Conservation (phyloP, 2,329 filamentous ascomycete genomes). For the Xylariaceae sp. region DNA sequence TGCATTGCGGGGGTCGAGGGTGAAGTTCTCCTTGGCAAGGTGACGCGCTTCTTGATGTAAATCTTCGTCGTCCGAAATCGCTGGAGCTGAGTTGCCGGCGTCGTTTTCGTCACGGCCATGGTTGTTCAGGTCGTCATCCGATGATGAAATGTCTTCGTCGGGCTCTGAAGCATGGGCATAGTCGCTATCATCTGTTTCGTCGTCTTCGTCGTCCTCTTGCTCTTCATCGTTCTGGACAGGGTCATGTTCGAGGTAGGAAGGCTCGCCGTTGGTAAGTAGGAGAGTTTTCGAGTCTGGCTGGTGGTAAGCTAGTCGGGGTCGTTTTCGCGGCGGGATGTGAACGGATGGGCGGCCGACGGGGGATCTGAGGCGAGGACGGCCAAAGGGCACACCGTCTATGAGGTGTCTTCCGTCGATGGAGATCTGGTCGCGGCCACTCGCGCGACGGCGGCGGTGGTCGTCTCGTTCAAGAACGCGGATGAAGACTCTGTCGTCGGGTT, state of each 20-base stretch:
- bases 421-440: slow-evolving; percentile 81
- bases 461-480: slow-evolving; percentile 75
- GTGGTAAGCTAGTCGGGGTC: slow-evolving; percentile 49
- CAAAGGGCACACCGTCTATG: slow-evolving; percentile 82
- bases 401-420: slow-evolving; percentile 74
- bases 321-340: slow-evolving; percentile 71
- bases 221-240: not conserved
- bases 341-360: slow-evolving; percentile 63
- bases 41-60: slow-evolving; percentile 43
- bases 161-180: slow-evolving; percentile 23
- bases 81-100: not conserved
- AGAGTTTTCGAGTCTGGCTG: slow-evolving; percentile 34
- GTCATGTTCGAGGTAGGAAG: too few relatives aligned
- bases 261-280: slow-evolving; percentile 34
- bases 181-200: not conserved
- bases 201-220: not conserved
- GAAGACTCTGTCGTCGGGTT: slow-evolving; percentile 79
- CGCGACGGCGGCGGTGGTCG: slow-evolving; percentile 69
- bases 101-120: not conserved
- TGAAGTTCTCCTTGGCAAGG: slow-evolving; percentile 39
- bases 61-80: slow-evolving; percentile 33
- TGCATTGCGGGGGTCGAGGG: slow-evolving; percentile 5
- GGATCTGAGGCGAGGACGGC: slow-evolving; percentile 64
- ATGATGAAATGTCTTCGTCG: not conserved
- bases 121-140: not conserved